A percentile compares a stretch with the other conserved stretches of the same genome.
These are phyloP conservation scores for Aspergillus mulundensis DNA, from an alignment of 495 filamentous ascomycete genomes.

Conservation along the genomic window DNA sequence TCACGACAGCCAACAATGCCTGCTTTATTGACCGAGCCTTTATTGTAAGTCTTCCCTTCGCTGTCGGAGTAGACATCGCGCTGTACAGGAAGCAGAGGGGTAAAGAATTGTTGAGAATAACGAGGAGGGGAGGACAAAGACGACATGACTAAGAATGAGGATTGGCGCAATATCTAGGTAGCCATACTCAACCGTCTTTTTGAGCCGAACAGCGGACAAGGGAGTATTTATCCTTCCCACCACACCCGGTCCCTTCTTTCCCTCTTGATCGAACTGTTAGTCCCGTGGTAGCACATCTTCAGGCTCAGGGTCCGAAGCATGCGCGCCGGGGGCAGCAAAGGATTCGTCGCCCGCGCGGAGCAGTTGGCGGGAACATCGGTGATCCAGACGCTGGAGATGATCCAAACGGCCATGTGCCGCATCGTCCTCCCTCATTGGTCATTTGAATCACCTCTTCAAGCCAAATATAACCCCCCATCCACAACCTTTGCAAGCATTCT, in stretches of 20 bases:
- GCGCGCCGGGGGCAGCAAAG: background rate
- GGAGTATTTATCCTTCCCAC: conserved; percentile 1
- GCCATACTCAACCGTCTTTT: background rate
- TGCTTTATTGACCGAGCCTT: background rate
- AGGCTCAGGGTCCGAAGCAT: background rate
- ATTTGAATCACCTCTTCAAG: background rate
- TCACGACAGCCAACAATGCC: background rate
- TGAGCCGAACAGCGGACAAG: background rate
- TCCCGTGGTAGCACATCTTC: background rate
- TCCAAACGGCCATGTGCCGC: background rate
- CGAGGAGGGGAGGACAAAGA: background rate
- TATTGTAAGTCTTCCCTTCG: background rate
- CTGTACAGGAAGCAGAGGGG: background rate
- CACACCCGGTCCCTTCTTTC: conserved; percentile 4
- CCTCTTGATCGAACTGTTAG: background rate
- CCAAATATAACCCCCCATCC: background rate
- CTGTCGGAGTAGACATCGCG: background rate
- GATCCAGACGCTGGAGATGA: background rate
- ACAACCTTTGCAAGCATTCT: background rate
- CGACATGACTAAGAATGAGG: conserved; percentile 5
- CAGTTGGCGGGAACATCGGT: background rate
- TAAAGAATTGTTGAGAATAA: background rate
- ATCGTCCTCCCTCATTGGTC: background rate
- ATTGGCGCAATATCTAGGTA: background rate
- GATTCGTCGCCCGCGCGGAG: conserved; percentile 1